Base-by-base conservation (phyloP, 140 eudicot species). In the Stevia rebaudiana region DNA sequence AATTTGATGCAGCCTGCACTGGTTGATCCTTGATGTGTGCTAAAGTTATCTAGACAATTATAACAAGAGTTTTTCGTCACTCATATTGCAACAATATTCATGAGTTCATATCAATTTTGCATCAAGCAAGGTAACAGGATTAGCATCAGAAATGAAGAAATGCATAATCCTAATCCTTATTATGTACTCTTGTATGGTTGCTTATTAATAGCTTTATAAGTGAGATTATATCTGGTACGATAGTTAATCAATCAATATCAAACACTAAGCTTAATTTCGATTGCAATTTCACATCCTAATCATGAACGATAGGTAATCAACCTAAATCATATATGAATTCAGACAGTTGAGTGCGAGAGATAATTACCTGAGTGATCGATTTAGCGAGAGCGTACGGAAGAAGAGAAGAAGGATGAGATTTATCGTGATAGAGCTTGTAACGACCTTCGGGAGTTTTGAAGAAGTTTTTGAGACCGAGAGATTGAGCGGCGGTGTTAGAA, bases 391-490 rank as follows among this genome's bases (percentile, higher is more conserved):
- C 82, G 69, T 82, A 82, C 37, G 89, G 90, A 41, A 88, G 84
- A 1, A 80, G 86, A 9, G 81, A 80, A 54, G 94, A 67, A 35
- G 96, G 90, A 66, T 85, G 81, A 71, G 90, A 72, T 80, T 88
- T 88, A 66, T 85, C 90, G 31, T 85, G 77, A 63, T 74, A 82
- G 46, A 85, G 90, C 69, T 85, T 88, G 54, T 88, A 88, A 10
- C 85, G 82, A 25, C 94, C 96, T 75, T 85, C 96, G 30, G 94
- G 96, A 40, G 96, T 88, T 75, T 88, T 88, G 74, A 88, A 88
- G 73, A 85, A 88, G 61, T 74, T 88, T 24, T 79, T 79, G 31
- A 74, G 66, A 8, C 80, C 80, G 21, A 63, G 72, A 28, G 70
- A 61, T 79, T 73, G 83, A 2, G 79, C 78, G 74, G 54, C 70